These are phyloP conservation scores for Rugosomyces carneus DNA, from an alignment of 1,284 basidiomycete species.

Conservation along the genomic window DNA sequence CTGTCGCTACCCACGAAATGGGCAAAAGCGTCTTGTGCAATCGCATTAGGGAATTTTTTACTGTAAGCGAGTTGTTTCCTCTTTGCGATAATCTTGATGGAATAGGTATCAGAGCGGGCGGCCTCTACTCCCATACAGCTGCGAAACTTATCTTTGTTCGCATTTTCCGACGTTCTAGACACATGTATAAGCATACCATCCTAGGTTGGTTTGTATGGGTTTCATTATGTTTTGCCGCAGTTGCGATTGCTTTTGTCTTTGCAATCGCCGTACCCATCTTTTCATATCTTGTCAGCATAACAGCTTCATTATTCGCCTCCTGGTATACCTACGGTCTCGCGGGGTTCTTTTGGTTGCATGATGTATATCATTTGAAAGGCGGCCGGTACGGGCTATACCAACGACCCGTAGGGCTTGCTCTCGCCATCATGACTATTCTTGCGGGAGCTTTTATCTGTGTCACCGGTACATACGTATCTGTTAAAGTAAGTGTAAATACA, in stretches of 20 bases:
- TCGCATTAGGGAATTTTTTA: conserved; percentile 44
- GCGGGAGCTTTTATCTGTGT: conserved; percentile 49
- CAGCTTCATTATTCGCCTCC: conserved; percentile 50
- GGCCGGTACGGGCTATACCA: conserved; percentile 27
- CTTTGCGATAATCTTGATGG: neutral
- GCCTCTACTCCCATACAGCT: conserved; percentile 45
- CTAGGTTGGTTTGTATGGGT: conserved; percentile 58
- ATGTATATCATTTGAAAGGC: conserved; percentile 38
- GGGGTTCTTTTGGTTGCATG: conserved; percentile 53
- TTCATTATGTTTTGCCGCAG: conserved; percentile 35
- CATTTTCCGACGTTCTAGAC: conserved; percentile 48
- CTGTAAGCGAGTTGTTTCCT: conserved; percentile 29
- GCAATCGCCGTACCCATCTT: conserved; percentile 52
- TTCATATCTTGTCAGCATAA: conserved; percentile 45
- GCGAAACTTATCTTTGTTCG: conserved; percentile 61
- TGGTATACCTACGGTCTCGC: conserved; percentile 56
- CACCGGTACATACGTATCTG: conserved; percentile 46
- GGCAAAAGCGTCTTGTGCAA: conserved; percentile 44
- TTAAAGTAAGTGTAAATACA: conserved; percentile 32
- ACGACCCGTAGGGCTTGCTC: conserved; percentile 26
- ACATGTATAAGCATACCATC: conserved; percentile 51
- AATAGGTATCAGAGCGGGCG: conserved; percentile 34
- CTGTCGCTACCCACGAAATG: conserved; percentile 44
- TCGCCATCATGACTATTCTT: conserved; percentile 40
- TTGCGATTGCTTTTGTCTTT: conserved; percentile 46